phyloP scores from a whole-genome alignment of 805 yeast species.

The Teunomyces gatunensis region DNA sequence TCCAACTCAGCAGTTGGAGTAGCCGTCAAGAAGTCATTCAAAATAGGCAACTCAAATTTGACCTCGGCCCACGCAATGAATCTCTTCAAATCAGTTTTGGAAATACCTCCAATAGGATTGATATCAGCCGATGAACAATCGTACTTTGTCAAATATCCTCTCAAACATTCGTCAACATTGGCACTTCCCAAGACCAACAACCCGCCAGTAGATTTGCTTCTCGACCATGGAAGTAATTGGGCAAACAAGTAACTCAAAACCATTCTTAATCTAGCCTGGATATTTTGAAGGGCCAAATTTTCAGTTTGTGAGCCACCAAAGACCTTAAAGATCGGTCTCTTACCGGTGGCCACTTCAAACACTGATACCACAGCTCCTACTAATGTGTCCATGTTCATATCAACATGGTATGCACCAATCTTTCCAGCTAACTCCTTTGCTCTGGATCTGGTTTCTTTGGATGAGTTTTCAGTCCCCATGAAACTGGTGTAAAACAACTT shows the following conservation, averaged over 20 bases:
- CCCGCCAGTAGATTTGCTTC: slow-evolving; percentile 70
- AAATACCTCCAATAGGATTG: slow-evolving; percentile 98
- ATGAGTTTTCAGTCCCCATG: slow-evolving; percentile 96
- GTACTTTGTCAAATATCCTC: slow-evolving; percentile 95
- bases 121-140: slow-evolving; percentile 97
- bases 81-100: slow-evolving; percentile 85
- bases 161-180: slow-evolving; percentile 92
- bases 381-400: slow-evolving; percentile 84
- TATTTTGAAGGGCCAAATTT: slow-evolving; percentile 91
- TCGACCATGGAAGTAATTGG: slow-evolving; percentile 90
- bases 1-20: slow-evolving; percentile 98
- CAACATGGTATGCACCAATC: slow-evolving; percentile 87
- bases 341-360: slow-evolving; percentile 88
- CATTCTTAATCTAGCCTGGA: slow-evolving; percentile 96
- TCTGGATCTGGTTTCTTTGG: slow-evolving; percentile 78
- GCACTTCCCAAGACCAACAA: slow-evolving; percentile 92
- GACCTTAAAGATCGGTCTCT: slow-evolving; percentile 80
- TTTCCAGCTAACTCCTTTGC: slow-evolving; percentile 71
- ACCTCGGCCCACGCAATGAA: slow-evolving; percentile 79
- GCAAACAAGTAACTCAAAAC: slow-evolving; percentile 92
- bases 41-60: slow-evolving; percentile 71
- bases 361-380: slow-evolving; percentile 72
- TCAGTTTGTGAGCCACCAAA: slow-evolving; percentile 93
- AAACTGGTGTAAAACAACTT: slow-evolving; percentile 83
- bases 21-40: slow-evolving; percentile 78